Evolutionary conservation across 768 basidiomycete species (phyloP).

Genomic region (Kwoniella dendrophila): DNA sequence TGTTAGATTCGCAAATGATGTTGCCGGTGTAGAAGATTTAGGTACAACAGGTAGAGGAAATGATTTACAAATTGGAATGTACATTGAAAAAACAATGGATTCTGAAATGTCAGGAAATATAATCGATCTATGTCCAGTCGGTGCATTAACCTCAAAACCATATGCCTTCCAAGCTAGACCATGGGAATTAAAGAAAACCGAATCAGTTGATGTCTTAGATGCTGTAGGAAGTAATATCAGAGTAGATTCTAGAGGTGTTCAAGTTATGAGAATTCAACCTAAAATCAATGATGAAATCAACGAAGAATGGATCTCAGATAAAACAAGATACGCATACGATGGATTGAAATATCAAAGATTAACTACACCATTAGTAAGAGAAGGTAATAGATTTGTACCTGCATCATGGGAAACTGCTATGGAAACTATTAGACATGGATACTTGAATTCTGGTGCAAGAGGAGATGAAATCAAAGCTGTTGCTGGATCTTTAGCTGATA

Average conservation of each 20-base stretch:
- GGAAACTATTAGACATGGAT: slow-evolving; percentile 72
- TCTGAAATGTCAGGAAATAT: slow-evolving; percentile 97
- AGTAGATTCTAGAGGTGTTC: slow-evolving; percentile 88
- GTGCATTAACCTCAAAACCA: slow-evolving; percentile 96
- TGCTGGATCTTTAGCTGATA: slow-evolving; percentile 89
- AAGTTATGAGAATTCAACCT: slow-evolving; percentile 97
- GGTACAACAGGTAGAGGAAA: slow-evolving; percentile 97
- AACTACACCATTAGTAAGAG: slow-evolving; percentile 84
- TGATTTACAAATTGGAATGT: slow-evolving; percentile 97
- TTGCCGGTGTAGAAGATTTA: slow-evolving; percentile 95
- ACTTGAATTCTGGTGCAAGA: slow-evolving; percentile 75
- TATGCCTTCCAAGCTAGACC: slow-evolving; percentile 96
- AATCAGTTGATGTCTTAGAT: slow-evolving; percentile 92
- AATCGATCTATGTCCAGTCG: slow-evolving; percentile 95
- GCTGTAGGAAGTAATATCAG: slow-evolving; percentile 96
- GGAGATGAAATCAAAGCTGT: slow-evolving; percentile 93
- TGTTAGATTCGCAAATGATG: slow-evolving; percentile 98
- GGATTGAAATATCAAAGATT: slow-evolving; percentile 93
- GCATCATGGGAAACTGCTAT: slow-evolving; percentile 91
- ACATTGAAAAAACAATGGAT: slow-evolving; percentile 95
- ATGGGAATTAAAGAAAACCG: slow-evolving; percentile 98
- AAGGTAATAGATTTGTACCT: slow-evolving; percentile 88
- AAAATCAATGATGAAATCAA: slow-evolving; percentile 96
- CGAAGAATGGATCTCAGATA: slow-evolving; percentile 99
- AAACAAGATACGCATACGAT: slow-evolving; percentile 95